Conservation (phyloP, 164 flowering plant genomes). For the Tinospora cordifolia region DNA sequence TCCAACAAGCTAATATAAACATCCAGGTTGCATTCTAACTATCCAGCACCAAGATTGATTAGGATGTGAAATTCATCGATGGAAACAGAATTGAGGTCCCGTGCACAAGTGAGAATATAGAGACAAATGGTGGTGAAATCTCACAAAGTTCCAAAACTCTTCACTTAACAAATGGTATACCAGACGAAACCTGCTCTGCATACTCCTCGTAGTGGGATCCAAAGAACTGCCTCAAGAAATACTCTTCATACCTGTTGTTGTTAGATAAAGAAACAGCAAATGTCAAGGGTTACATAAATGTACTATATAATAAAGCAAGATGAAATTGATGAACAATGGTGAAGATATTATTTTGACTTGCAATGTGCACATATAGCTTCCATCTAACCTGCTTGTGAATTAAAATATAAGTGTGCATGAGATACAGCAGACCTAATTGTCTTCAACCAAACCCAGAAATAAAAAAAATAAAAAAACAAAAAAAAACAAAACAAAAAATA, state of each 20-base stretch:
- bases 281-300: not conserved
- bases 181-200: conserved; percentile 63
- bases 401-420: too few species aligned
- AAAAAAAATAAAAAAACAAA: too few species aligned
- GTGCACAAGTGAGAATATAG: too few species aligned
- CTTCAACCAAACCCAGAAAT: too few species aligned
- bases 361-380: too few species aligned
- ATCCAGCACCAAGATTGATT: not conserved
- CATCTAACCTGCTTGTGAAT: too few species aligned
- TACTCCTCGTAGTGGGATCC: conserved; percentile 65
- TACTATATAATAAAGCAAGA: not conserved
- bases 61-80: not conserved
- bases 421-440: too few species aligned
- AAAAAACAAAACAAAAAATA: too few species aligned
- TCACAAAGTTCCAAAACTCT: not conserved
- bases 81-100: too few species aligned
- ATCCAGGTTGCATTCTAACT: not conserved
- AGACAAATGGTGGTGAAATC: not conserved
- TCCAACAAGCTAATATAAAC: not conserved
- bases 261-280: conserved; percentile 13
- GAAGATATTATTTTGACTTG: not conserved
- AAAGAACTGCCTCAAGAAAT: conserved; percentile 75
- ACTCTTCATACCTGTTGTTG: conserved; percentile 70
- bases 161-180: conserved; percentile 85
- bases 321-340: too few species aligned